Evolutionary conservation across 768 basidiomycete species (phyloP).

Genomic region (Collybiopsis confluens): DNA sequence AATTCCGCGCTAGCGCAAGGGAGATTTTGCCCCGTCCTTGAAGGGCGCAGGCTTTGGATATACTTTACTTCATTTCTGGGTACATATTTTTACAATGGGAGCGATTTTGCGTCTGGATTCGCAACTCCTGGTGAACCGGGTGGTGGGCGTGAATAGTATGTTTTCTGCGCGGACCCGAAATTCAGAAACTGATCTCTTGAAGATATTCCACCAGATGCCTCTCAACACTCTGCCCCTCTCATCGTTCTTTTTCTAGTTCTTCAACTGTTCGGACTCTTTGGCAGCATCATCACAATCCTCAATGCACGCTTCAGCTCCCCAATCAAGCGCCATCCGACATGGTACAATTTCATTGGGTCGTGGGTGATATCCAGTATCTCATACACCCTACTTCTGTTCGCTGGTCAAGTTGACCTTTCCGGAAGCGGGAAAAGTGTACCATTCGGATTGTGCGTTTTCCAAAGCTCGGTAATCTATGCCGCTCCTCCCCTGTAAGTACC

Average conservation of each 20-base stretch:
- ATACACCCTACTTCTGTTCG: slow-evolving; percentile 23
- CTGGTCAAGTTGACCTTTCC: slow-evolving; percentile 13
- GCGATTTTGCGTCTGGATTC: not conserved
- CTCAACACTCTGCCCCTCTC: slow-evolving; percentile 2
- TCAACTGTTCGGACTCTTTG: slow-evolving; percentile 21
- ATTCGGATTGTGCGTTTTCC: slow-evolving; percentile 21
- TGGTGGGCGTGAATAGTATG: too few species aligned
- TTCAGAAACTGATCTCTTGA: too few species aligned
- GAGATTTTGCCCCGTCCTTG: not conserved
- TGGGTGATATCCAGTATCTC: slow-evolving; percentile 26
- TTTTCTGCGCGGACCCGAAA: too few species aligned
- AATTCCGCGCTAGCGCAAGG: not conserved
- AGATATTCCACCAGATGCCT: not conserved
- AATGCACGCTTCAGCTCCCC: slow-evolving; percentile 9
- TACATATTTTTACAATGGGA: too few species aligned
- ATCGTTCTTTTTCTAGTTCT: slow-evolving; percentile 20
- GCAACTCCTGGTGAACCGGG: too few species aligned
- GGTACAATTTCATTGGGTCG: slow-evolving; percentile 25
- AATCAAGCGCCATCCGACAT: slow-evolving; percentile 23
- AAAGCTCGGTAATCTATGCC: slow-evolving; percentile 21
- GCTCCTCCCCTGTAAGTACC: slow-evolving; percentile 12
- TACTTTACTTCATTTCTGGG: too few species aligned
- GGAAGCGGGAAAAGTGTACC: not conserved
- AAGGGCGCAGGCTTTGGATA: not conserved
- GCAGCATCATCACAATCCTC: slow-evolving; percentile 17